Evolutionary conservation across 2,329 filamentous ascomycete genomes (phyloP).

Genomic region (Raffaelea ambrosiae): DNA sequence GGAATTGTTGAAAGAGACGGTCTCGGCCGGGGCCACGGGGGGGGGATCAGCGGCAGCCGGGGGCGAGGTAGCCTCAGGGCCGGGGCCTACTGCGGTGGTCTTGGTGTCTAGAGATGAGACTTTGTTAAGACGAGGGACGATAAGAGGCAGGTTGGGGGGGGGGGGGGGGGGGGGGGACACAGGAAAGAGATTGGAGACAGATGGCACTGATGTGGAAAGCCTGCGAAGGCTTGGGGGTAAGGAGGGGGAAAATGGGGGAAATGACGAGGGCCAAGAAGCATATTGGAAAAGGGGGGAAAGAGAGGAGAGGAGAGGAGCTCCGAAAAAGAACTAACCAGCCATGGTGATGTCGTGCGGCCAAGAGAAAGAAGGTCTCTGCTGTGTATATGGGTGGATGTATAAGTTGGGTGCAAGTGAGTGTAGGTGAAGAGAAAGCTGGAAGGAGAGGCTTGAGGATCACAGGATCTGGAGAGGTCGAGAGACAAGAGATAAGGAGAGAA

Average conservation of each 20-base stretch:
- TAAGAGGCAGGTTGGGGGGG: not conserved
- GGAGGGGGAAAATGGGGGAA: not conserved
- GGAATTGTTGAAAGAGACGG: not conserved
- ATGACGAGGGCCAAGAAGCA: not conserved
- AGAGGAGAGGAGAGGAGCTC: too few relatives aligned
- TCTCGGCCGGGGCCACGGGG: not conserved
- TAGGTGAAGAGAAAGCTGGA: not conserved
- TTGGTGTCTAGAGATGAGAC: not conserved
- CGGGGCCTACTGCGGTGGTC: not conserved
- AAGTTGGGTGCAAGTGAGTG: not conserved
- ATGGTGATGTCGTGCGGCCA: too few relatives aligned
- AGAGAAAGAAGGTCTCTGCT: not conserved
- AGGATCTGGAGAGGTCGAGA: not conserved
- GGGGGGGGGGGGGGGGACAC: not conserved
- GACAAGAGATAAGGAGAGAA: not conserved
- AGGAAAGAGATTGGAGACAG: too few relatives aligned
- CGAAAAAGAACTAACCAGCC: too few relatives aligned
- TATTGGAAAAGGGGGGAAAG: too few relatives aligned
- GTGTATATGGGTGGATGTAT: not conserved
- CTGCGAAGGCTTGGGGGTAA: too few relatives aligned
- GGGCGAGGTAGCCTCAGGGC: not conserved
- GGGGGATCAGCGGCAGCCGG: not conserved
- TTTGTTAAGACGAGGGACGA: too few relatives aligned
- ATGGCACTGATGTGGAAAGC: too few relatives aligned
- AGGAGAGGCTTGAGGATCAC: not conserved